These are phyloP conservation scores for Backusella sp. DNA, from an alignment of 192 early-diverging fungal genomes.

Conservation along the genomic window DNA sequence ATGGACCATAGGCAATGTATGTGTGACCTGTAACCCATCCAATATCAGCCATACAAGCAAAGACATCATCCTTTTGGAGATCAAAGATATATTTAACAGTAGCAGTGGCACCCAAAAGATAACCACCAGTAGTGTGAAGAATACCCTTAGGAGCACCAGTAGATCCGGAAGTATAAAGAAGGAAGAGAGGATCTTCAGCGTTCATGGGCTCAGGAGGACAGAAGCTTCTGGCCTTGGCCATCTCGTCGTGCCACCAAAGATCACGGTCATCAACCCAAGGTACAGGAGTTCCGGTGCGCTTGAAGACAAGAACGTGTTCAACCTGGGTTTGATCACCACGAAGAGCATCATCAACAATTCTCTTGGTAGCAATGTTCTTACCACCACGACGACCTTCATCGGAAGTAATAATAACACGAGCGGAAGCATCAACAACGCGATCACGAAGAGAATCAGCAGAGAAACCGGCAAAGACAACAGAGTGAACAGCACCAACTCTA, in stretches of 20 bases:
- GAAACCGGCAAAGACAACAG: slow-evolving; percentile 98
- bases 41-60: slow-evolving; percentile 95
- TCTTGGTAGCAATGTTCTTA: slow-evolving; percentile 85
- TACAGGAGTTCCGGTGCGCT: slow-evolving; percentile 82
- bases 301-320: slow-evolving; percentile 85
- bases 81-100: slow-evolving; percentile 95
- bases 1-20: slow-evolving; percentile 92
- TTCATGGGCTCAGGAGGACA: slow-evolving; percentile 85
- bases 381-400: slow-evolving; percentile 93
- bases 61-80: slow-evolving; percentile 82
- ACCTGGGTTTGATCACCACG: slow-evolving; percentile 68
- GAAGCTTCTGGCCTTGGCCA: slow-evolving; percentile 78
- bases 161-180: slow-evolving; percentile 92
- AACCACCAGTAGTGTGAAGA: slow-evolving; percentile 92
- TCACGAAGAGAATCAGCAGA: slow-evolving; percentile 90
- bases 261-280: slow-evolving; percentile 74
- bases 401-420: slow-evolving; percentile 83
- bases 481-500: slow-evolving; percentile 89
- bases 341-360: slow-evolving; percentile 91
- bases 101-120: slow-evolving; percentile 80
- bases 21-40: slow-evolving; percentile 87
- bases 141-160: slow-evolving; percentile 93
- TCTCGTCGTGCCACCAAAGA: slow-evolving; percentile 94
- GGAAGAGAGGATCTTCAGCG: slow-evolving; percentile 93
- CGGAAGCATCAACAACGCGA: slow-evolving; percentile 82